phyloP scores from a whole-genome alignment of 2,329 filamentous ascomycete genomes.

The Exophiala oligosperma region DNA sequence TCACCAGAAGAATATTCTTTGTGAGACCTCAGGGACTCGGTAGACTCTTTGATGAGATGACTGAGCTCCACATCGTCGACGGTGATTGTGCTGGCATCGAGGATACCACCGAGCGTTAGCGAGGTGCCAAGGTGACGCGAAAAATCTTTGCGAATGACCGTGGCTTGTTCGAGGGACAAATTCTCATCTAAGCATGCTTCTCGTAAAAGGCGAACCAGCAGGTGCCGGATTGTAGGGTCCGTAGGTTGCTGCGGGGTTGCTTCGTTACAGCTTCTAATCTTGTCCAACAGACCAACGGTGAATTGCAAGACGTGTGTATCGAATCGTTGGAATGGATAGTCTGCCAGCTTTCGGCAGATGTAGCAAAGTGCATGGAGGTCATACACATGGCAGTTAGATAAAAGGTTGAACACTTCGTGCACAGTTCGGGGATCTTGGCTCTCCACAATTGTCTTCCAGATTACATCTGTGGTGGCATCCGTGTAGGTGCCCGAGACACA shows the following conservation, averaged over 20 bases:
- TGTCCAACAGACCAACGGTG: constrained; percentile 58
- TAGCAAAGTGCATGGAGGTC: constrained; percentile 52
- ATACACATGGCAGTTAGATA: constrained; percentile 50
- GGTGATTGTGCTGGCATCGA: constrained; percentile 4
- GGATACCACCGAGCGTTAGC: constrained; percentile 11
- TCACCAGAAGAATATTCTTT: constrained; percentile 18
- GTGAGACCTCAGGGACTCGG: constrained; percentile 16
- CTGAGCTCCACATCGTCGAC: constrained; percentile 15
- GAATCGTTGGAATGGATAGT: constrained; percentile 63
- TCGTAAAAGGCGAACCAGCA: constrained; percentile 68
- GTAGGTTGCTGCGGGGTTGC: neutral
- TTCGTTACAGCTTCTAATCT: constrained; percentile 44
- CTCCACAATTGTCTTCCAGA: constrained; percentile 80
- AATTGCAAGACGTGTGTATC: constrained; percentile 63
- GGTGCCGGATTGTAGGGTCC: constrained; percentile 35
- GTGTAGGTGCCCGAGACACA: constrained; percentile 75
- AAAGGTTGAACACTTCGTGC: constrained; percentile 73
- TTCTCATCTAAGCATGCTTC: constrained; percentile 63
- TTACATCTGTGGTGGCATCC: constrained; percentile 68
- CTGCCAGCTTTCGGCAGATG: constrained; percentile 69
- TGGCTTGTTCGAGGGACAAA: constrained; percentile 51
- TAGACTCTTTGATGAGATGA: constrained; percentile 14
- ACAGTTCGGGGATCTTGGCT: constrained; percentile 84
- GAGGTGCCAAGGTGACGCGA: constrained; percentile 13
- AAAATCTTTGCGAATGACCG: constrained; percentile 30